Conservation (phyloP, 75 land plant genomes). For the Pinus tabuliformis region DNA sequence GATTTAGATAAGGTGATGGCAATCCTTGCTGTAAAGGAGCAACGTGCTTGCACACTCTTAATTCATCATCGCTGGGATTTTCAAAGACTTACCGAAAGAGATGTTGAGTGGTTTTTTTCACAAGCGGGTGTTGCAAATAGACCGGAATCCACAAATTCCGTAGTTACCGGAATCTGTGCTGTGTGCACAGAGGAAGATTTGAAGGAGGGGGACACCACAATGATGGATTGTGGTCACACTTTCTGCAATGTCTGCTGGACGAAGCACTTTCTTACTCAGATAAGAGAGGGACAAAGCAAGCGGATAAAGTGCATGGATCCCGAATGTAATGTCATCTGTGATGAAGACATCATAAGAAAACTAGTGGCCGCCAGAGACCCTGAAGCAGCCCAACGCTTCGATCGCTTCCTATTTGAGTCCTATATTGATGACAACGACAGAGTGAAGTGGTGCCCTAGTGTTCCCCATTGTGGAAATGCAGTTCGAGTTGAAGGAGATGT, state of each 20-base stretch:
- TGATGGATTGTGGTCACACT: slow-evolving; percentile 64
- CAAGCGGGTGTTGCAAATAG: slow-evolving; percentile 65
- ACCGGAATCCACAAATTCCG: slow-evolving; percentile 2
- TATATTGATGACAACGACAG: slow-evolving; percentile 81
- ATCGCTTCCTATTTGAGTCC: slow-evolving; percentile 72
- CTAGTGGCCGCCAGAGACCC: slow-evolving; percentile 42
- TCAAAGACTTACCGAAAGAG: slow-evolving; percentile 73
- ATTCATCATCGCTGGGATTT: slow-evolving; percentile 87
- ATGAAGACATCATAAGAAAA: too few relatives aligned
- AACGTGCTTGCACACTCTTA: slow-evolving; percentile 80
- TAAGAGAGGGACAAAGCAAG: slow-evolving; percentile 80
- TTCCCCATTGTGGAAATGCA: slow-evolving; percentile 89
- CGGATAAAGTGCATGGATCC: slow-evolving; percentile 81
- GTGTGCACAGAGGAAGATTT: slow-evolving; percentile 67
- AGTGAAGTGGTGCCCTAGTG: slow-evolving; percentile 91
- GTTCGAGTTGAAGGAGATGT: slow-evolving; percentile 65
- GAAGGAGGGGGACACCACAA: slow-evolving; percentile 18
- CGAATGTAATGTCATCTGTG: slow-evolving; percentile 77
- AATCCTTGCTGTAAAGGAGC: slow-evolving; percentile 49
- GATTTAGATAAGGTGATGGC: slow-evolving; percentile 73
- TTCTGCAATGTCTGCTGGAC: slow-evolving; percentile 91
- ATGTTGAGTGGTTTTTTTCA: slow-evolving; percentile 50
- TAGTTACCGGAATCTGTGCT: slow-evolving; percentile 41
- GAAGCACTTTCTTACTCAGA: slow-evolving; percentile 71
- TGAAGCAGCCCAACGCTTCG: slow-evolving; percentile 58